phyloP scores from a whole-genome alignment of 2,329 filamentous ascomycete species.

The Paecilomyces sp. region DNA sequence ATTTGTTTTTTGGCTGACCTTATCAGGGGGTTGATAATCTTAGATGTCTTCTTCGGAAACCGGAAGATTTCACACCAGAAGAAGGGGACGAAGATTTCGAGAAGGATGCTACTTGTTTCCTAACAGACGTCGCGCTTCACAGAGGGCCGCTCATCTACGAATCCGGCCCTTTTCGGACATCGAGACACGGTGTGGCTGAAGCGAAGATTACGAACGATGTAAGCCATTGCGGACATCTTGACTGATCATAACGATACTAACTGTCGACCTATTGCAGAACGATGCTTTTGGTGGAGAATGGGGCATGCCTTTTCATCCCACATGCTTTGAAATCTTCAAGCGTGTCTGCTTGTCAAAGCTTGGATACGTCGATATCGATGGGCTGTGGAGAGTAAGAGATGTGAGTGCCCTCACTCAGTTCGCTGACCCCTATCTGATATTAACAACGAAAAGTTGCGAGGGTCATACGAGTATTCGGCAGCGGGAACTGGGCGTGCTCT shows the following conservation, averaged over 20 bases:
- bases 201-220: neutral
- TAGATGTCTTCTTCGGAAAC: constrained; percentile 2
- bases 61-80: neutral
- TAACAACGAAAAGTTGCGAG: neutral
- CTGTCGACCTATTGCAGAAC: neutral
- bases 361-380: neutral
- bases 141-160: neutral
- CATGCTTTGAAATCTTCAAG: constrained; percentile 6
- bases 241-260: neutral
- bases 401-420: neutral
- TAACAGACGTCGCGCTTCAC: constrained; percentile 2
- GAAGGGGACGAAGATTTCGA: constrained; percentile 4
- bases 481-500: neutral
- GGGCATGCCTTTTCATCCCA: constrained; percentile 6
- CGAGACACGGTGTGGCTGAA: neutral
- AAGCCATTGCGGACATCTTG: neutral
- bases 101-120: constrained; percentile 1
- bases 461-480: neutral
- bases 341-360: neutral
- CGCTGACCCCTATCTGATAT: neutral
- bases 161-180: constrained; percentile 1
- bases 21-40: neutral
- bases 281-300: neutral
- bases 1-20: neutral
- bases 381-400: neutral